Conservation (phyloP, 2,329 filamentous ascomycete species). For the Talaromyces sp. region DNA sequence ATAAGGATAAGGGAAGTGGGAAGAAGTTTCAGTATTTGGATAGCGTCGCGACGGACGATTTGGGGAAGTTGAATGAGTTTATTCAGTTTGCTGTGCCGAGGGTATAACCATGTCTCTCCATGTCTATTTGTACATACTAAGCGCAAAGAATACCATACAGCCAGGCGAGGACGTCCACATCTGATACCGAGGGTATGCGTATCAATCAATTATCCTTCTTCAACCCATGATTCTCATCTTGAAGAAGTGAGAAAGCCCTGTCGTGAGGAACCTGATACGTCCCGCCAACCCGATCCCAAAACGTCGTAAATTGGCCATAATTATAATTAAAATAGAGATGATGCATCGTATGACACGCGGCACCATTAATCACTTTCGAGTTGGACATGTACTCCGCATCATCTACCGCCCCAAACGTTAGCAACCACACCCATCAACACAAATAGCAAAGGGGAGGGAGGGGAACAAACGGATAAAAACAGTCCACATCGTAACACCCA, state of each 20-base stretch:
- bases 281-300: constrained; percentile 76
- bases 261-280: constrained; percentile 59
- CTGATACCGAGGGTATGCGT: background rate
- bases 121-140: background rate
- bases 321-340: constrained; percentile 79
- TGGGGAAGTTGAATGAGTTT: constrained; percentile 34
- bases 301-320: constrained; percentile 82
- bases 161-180: background rate
- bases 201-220: constrained; percentile 1
- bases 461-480: constrained; percentile 63
- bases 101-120: background rate
- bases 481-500: constrained; percentile 86
- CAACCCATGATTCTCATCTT: background rate
- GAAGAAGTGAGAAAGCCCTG: background rate
- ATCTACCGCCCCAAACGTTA: constrained; percentile 38
- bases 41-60: constrained; percentile 30
- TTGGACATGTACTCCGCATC: constrained; percentile 84
- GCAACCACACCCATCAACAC: background rate
- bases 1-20: constrained; percentile 16
- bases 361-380: constrained; percentile 78
- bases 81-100: constrained; percentile 27
- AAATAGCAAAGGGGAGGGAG: background rate
- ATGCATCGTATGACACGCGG: constrained; percentile 90
- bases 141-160: background rate
- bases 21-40: constrained; percentile 29